Base-by-base conservation (phyloP, 106 monocot species). In the Apostasia shenzhenica region DNA sequence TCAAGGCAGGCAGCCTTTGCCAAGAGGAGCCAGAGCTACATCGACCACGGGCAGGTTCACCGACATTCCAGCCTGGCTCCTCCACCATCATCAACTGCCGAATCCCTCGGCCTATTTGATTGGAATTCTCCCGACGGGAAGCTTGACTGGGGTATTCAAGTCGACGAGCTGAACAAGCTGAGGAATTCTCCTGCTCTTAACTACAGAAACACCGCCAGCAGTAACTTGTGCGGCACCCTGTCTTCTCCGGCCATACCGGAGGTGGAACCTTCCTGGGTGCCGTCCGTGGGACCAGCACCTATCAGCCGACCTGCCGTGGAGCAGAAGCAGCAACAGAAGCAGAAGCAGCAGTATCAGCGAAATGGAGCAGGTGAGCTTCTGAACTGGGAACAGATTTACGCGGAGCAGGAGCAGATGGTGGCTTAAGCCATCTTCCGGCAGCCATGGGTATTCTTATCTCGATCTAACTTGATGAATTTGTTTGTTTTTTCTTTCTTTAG, bases 21-120 rank as follows among this genome's bases (percentile, higher is more conserved):
- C 0, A 87, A 83, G 66, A 74, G 87, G 8, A 88, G 87, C 70
- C 83, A 81, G 73, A 88, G 87, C 78, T 88, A 83, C 76, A 41
- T 63, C 49, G 87, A 88, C 72, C 83, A 81, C 2, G 83, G 86
- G 14, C 62, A 13, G 41, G 48, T 52, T 2, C 56, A 41, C 0
- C 64, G 72, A 11, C 78, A 78, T 41, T 55, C 71, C 3, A 26
- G 67, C 1, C 49, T 45, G 13, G 6, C 71, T 26, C 3, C 55
- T 0, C 55, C 66, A 0, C 4, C 64, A 42, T 26, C 76, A 1
- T 12, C 70, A 1, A 2, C 68, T 0, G 41, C 63, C 2, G 1
- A 68, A 0, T 8, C 76, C 12, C 10, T 57, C 46, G 59, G 42
- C n/a, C 11, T 75, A 13, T 77, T 73, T 38, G 69, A 63, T 42